Base-by-base conservation (phyloP, 257 asterid genomes). In the Nicotiana sylvestris region DNA sequence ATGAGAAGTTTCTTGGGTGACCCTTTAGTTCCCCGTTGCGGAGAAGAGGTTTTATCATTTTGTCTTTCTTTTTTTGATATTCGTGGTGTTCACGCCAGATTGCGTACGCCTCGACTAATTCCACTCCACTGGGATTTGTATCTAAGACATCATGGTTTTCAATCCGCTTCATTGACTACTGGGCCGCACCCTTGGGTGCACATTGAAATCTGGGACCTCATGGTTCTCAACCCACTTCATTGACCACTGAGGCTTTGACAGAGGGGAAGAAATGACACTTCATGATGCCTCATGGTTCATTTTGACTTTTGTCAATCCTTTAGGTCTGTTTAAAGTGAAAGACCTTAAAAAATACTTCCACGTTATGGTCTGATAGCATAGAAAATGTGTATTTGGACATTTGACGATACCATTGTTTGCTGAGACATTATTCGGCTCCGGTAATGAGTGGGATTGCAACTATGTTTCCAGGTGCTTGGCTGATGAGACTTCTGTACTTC, bases 401-500 rank as follows among this genome's bases (percentile, higher is more conserved):
- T 49, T 74, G 80, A 49, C 27, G 43, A 27, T 76, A 76, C 64
- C 51, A 53, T 27, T 49, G 43, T 27, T 74, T 37, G 51, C 27
- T 10, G 17, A 15, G 51, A 25, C 27, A 13, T 70, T 3, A 62
- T 49, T n/a, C 25, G 43, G 56, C 21, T 65, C 35, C 35, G 51
- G 37, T 77, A 68, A 9, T 33, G 78, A 43, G 81, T 64, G 55
- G 77, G 61, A 53, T 79, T 46, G 53, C 70, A 15, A 51, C 25
- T 86, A 60, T 78, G 27, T 77, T 76, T 53, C 65, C 91, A 96
- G 99, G 96, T 87, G 91, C 89, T 87, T 96, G 94, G 91, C 93
- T 18, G 91, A 93, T 88, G 99, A 96, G 90, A 85, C 89, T 80
- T 92, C 99, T 85, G 91, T 91, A 82, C 91, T 96, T 87, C 89